Conservation (phyloP, 73 alveolate species). For the Paramecium octaurelia region DNA sequence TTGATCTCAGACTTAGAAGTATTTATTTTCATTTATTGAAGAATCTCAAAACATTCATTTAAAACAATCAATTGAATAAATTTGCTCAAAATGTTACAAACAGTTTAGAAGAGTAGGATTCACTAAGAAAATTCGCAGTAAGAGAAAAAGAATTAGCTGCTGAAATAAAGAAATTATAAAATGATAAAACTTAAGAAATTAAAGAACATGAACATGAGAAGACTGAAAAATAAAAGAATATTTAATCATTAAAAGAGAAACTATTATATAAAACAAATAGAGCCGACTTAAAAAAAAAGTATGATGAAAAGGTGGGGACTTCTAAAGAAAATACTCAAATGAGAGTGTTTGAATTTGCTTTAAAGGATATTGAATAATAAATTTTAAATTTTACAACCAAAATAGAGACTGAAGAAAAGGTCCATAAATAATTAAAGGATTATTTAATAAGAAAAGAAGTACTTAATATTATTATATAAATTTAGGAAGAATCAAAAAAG, state of each 20-base stretch:
- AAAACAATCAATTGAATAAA: slow-evolving; percentile 31
- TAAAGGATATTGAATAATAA: slow-evolving; percentile 34
- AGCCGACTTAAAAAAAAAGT: slow-evolving; percentile 52
- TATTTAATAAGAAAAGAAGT: slow-evolving; percentile 55
- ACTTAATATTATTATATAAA: not conserved
- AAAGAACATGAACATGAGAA: slow-evolving; percentile 46
- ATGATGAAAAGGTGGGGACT: slow-evolving; percentile 55
- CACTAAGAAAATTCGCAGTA: slow-evolving; percentile 46
- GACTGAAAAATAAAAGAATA: slow-evolving; percentile 38
- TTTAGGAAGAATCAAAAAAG: slow-evolving; percentile 46
- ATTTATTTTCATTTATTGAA: not conserved
- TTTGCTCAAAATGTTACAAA: slow-evolving; percentile 33
- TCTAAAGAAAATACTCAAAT: slow-evolving; percentile 51
- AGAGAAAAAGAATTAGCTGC: slow-evolving; percentile 53
- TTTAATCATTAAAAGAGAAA: slow-evolving; percentile 59
- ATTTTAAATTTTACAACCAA: slow-evolving; percentile 11
- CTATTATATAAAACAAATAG: slow-evolving; percentile 50
- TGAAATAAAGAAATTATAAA: slow-evolving; percentile 46
- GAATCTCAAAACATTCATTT: slow-evolving; percentile 31
- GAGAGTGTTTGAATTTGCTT: slow-evolving; percentile 52
- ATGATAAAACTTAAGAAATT: slow-evolving; percentile 41
- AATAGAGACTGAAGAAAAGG: slow-evolving; percentile 49
- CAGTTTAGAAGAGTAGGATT: slow-evolving; percentile 59
- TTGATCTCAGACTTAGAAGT: slow-evolving; percentile 55
- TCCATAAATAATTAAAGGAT: slow-evolving; percentile 54